phyloP scores from a whole-genome alignment of 1,284 basidiomycete genomes.

The Ustilago cynodontis region DNA sequence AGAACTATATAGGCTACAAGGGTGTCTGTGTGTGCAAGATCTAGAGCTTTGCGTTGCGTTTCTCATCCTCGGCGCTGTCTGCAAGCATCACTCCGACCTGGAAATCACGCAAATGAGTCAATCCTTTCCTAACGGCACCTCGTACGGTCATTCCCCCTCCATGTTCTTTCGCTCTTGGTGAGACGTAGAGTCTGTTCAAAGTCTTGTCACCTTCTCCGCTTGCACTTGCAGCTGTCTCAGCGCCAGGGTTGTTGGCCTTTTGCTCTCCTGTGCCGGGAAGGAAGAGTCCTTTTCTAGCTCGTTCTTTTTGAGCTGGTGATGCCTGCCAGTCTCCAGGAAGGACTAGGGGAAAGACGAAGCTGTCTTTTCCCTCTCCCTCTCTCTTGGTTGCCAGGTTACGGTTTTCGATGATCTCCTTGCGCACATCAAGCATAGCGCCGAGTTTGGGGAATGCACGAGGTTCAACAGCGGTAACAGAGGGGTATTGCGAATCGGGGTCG shows the following conservation, averaged over 20 bases:
- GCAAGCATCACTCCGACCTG: constrained; percentile 50
- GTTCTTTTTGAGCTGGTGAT: constrained; percentile 42
- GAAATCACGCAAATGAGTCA: constrained; percentile 53
- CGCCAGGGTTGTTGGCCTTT: neutral
- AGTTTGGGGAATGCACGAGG: constrained; percentile 45
- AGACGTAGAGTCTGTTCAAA: constrained; percentile 61
- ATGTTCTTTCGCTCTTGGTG: constrained; percentile 47
- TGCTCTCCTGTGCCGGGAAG: constrained; percentile 25
- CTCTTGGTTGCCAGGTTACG: neutral
- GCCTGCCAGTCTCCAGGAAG: constrained; percentile 61
- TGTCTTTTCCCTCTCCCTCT: constrained; percentile 27
- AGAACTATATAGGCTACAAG: neutral
- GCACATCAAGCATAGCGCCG: constrained; percentile 46
- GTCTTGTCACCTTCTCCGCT: constrained; percentile 1
- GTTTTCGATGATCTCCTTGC: constrained; percentile 30
- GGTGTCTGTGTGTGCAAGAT: neutral
- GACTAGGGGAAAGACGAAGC: constrained; percentile 61
- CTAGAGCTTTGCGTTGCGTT: constrained; percentile 23
- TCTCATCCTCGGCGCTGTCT: constrained; percentile 2
- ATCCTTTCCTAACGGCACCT: constrained; percentile 46
- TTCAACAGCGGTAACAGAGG: constrained; percentile 54
- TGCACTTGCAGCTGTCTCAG: neutral
- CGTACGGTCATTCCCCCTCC: constrained; percentile 61
- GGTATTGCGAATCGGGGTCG: constrained; percentile 25
- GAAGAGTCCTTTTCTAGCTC: constrained; percentile 28